A percentile compares a stretch with the other conserved stretches of the same genome.
phyloP scores from a whole-genome alignment of 352 stramenopile genomes.

The Pythium apleroticum region DNA sequence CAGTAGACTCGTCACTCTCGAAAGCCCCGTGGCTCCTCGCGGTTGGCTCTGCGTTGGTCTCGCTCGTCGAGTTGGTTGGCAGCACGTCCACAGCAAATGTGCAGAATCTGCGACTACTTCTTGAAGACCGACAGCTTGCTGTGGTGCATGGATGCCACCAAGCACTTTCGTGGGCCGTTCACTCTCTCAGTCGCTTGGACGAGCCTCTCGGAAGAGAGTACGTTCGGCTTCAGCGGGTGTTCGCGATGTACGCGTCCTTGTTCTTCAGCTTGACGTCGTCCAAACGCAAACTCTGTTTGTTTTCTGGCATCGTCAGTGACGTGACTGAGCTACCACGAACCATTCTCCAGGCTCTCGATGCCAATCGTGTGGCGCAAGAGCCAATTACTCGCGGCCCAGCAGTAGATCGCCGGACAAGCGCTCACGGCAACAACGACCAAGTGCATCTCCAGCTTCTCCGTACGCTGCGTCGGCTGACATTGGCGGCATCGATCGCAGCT shows the following conservation, averaged over 20 bases:
- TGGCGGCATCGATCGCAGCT: neutral
- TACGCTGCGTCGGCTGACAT: constrained; percentile 11
- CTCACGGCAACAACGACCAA: neutral
- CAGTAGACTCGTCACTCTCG: neutral
- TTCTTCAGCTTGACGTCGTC: constrained; percentile 18
- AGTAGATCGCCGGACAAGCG: neutral
- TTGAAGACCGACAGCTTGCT: constrained; percentile 3
- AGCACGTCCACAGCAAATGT: neutral
- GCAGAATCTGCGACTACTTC: neutral
- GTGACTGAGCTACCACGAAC: constrained; percentile 4
- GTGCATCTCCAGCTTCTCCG: constrained; percentile 4
- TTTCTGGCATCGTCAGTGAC: neutral
- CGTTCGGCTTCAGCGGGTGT: neutral
- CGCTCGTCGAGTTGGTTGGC: neutral
- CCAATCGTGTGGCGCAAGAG: neutral
- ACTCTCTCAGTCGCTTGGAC: neutral
- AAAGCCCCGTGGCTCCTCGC: neutral
- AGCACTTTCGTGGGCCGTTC: neutral
- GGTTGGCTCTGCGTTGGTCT: constrained; percentile 1
- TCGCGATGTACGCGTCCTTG: neutral
- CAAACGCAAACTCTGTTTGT: constrained; percentile 5
- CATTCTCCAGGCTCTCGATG: neutral
- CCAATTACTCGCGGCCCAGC: no score
- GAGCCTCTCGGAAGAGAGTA: neutral
- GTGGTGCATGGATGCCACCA: constrained; percentile 7